Evolutionary conservation across 257 asterid species (phyloP).

Genomic region (Plantago ovata): DNA sequence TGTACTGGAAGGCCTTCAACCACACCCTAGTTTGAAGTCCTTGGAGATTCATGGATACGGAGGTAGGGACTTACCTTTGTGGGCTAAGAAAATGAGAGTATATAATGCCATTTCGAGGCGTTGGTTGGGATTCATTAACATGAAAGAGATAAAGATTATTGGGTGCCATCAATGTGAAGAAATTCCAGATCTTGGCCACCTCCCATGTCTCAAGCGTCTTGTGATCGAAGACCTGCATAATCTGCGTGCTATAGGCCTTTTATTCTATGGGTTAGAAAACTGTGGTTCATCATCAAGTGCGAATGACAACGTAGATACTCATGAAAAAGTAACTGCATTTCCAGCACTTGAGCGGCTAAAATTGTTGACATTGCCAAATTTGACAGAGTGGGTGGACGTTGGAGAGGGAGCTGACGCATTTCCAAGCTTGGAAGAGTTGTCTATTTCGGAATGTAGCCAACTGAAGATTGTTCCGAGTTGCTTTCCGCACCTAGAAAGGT

Average conservation of each 20-base stretch:
- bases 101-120: neutral
- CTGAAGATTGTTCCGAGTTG: neutral
- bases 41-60: neutral
- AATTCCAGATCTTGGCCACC: conserved; percentile 29
- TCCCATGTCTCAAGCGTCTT: no score
- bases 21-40: no score
- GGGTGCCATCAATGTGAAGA: conserved; percentile 1
- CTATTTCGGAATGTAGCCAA: neutral
- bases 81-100: conserved; percentile 12
- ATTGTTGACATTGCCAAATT: conserved; percentile 12
- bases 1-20: no score
- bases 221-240: neutral
- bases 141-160: neutral
- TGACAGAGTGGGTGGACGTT: conserved; percentile 25
- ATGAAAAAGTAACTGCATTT: conserved; percentile 1
- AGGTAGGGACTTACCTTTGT: conserved; percentile 23
- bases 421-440: neutral
- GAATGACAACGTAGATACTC: neutral
- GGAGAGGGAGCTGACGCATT: neutral
- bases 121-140: neutral
- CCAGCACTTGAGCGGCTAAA: conserved; percentile 13
- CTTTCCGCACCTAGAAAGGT: conserved; percentile 15
- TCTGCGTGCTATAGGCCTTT: conserved; percentile 2
- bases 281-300: neutral
- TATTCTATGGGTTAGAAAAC: conserved; percentile 17